Evolutionary conservation across 75 land plant genomes (phyloP).

Genomic region (Pseudotsuga menziesii): DNA sequence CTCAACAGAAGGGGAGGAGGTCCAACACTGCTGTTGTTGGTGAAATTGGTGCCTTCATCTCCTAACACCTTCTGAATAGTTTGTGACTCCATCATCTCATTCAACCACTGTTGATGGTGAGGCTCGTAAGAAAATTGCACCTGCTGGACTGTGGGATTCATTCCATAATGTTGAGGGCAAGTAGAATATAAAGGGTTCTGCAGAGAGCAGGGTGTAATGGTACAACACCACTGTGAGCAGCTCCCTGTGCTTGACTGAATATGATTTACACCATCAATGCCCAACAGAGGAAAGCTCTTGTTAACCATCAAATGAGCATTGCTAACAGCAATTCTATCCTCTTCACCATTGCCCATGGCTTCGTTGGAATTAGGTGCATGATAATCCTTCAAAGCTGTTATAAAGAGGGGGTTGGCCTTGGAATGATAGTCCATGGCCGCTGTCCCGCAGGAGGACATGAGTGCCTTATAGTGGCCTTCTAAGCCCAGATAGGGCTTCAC

Average conservation of each 20-base stretch:
- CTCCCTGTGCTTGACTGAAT: background rate
- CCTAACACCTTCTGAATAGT: background rate
- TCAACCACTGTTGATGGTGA: background rate
- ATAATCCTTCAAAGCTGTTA: background rate
- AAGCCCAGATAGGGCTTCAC: background rate
- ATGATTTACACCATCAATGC: background rate
- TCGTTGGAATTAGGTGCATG: background rate
- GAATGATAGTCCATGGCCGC: background rate
- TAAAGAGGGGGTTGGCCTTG: background rate
- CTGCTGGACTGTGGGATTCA: background rate
- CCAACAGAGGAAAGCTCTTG: background rate
- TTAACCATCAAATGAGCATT: background rate
- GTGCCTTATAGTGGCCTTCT: background rate
- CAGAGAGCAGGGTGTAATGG: background rate
- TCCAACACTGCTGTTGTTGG: background rate
- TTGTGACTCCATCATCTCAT: background rate
- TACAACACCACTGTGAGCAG: background rate
- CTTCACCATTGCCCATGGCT: background rate
- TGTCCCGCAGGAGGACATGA: background rate
- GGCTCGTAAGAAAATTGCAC: background rate
- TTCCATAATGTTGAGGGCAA: background rate
- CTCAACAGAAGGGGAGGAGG: background rate
- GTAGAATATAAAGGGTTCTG: background rate
- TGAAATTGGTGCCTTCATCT: background rate
- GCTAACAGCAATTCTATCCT: background rate